A percentile compares a stretch with the other conserved stretches of the same genome.
These are phyloP conservation scores for Dimocarpus longan DNA, from an alignment of 345 rosid genomes.

Conservation along the genomic window DNA sequence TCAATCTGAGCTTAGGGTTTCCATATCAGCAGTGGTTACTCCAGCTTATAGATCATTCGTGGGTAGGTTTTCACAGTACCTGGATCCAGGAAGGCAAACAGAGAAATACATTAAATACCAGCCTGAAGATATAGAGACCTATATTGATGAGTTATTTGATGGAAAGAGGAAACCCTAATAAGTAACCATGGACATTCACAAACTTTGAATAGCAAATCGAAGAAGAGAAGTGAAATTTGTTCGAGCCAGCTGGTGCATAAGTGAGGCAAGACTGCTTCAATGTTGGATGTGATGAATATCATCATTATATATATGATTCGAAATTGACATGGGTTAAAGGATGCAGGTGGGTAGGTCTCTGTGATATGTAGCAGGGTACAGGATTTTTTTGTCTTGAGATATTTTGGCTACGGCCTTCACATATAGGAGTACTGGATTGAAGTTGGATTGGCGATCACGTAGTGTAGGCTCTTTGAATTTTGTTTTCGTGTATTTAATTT, in stretches of 20 bases:
- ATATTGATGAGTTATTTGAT: constrained; percentile 76
- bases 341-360: not conserved
- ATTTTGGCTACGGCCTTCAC: not conserved
- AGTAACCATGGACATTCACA: not conserved
- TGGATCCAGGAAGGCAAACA: constrained; percentile 79
- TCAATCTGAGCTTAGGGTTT: constrained; percentile 92
- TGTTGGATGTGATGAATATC: not conserved
- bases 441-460: not conserved
- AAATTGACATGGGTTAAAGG: not conserved
- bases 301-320: not conserved
- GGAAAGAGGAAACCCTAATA: constrained; percentile 66
- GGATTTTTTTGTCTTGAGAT: not conserved
- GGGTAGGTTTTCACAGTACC: constrained; percentile 70
- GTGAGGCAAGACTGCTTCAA: not conserved
- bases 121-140: constrained; percentile 85
- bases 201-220: not conserved
- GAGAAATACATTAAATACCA: constrained; percentile 89
- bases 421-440: not conserved
- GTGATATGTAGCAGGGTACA: not conserved
- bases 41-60: constrained; percentile 85
- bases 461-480: constrained; percentile 12
- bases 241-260: not conserved
- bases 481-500: constrained; percentile 11
- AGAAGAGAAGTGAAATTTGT: constrained; percentile 4
- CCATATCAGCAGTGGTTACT: constrained; percentile 67